Percentiles rank a stretch among this genome's conserved stretches.
phyloP scores from a whole-genome alignment of 2,329 filamentous ascomycete genomes.

The Alternaria atra region DNA sequence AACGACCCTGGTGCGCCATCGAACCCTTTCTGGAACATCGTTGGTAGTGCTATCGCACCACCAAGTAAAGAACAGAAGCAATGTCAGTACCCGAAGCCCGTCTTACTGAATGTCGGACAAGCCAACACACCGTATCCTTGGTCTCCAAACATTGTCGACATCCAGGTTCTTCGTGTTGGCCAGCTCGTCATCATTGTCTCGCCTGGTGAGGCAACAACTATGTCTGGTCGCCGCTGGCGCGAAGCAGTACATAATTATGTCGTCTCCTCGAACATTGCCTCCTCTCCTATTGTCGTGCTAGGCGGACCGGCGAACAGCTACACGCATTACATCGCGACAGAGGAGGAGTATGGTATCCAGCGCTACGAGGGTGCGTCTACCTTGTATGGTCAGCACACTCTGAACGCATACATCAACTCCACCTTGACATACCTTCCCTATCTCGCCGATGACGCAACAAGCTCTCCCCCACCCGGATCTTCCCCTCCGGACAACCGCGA shows the following conservation, averaged over 20 bases:
- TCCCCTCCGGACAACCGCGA: constrained; percentile 80
- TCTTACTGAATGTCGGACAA: constrained; percentile 88
- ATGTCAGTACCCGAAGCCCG: constrained; percentile 84
- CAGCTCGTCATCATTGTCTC: constrained; percentile 85
- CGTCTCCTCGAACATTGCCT: constrained; percentile 30
- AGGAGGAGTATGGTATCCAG: constrained; percentile 83
- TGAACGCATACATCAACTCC: constrained; percentile 87
- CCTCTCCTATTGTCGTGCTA: constrained; percentile 72
- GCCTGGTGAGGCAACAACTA: constrained; percentile 89
- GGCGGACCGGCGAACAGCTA: constrained; percentile 93
- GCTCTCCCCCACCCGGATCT: constrained; percentile 61
- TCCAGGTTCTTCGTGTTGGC: constrained; percentile 85
- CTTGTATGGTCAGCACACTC: constrained; percentile 81
- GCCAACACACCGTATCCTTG: constrained; percentile 81
- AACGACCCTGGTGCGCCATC: constrained; percentile 78
- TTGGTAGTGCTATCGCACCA: constrained; percentile 74
- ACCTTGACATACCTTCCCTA: constrained; percentile 76
- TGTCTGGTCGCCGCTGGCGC: constrained; percentile 92
- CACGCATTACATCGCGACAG: constrained; percentile 80
- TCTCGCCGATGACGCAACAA: constrained; percentile 58
- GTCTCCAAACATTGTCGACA: constrained; percentile 90
- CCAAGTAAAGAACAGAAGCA: constrained; percentile 74
- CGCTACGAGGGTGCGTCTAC: constrained; percentile 96
- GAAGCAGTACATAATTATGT: constrained; percentile 45
- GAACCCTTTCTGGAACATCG: constrained; percentile 82